A percentile compares a stretch with the other conserved stretches of the same genome.
phyloP scores from a whole-genome alignment of 768 basidiomycete species.

The Kwoniella dejecticola region DNA sequence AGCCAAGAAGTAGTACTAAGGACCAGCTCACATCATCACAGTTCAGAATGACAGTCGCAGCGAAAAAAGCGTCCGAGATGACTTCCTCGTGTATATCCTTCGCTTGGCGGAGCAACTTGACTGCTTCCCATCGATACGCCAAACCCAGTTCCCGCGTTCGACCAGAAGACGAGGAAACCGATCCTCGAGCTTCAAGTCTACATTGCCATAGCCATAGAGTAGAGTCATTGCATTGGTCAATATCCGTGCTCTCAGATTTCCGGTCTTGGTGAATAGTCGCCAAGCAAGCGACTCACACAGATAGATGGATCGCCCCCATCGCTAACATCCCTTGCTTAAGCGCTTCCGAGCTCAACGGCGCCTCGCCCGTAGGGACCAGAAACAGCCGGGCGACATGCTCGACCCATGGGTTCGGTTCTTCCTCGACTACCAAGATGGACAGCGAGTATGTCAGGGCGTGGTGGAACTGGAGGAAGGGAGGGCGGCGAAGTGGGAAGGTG shows the following conservation, averaged over 20 bases:
- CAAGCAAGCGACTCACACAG: constrained; percentile 1
- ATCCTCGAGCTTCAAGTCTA: constrained; percentile 21
- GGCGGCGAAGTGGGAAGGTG: background rate
- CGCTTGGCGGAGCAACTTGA: constrained; percentile 17
- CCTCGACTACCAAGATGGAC: constrained; percentile 18
- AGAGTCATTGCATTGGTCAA: too few species aligned
- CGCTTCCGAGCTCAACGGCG: constrained; percentile 10
- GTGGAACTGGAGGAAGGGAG: constrained; percentile 9
- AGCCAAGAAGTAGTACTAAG: too few species aligned
- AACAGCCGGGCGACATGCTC: constrained; percentile 20
- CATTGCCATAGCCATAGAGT: too few species aligned
- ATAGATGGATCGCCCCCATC: constrained; percentile 22
- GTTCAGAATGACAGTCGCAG: constrained; percentile 6
- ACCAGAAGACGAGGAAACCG: background rate
- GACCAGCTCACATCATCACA: constrained; percentile 15
- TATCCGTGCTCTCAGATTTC: background rate
- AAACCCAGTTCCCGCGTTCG: constrained; percentile 5
- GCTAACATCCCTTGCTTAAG: constrained; percentile 21
- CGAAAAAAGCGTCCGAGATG: constrained; percentile 16
- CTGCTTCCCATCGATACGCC: constrained; percentile 14
- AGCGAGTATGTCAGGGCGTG: constrained; percentile 24
- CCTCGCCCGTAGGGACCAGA: constrained; percentile 11
- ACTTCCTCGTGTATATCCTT: constrained; percentile 10
- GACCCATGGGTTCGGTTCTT: constrained; percentile 25
- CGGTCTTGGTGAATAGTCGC: background rate